phyloP scores from a whole-genome alignment of 352 stramenopile species.

The Phytophthora parvispora region DNA sequence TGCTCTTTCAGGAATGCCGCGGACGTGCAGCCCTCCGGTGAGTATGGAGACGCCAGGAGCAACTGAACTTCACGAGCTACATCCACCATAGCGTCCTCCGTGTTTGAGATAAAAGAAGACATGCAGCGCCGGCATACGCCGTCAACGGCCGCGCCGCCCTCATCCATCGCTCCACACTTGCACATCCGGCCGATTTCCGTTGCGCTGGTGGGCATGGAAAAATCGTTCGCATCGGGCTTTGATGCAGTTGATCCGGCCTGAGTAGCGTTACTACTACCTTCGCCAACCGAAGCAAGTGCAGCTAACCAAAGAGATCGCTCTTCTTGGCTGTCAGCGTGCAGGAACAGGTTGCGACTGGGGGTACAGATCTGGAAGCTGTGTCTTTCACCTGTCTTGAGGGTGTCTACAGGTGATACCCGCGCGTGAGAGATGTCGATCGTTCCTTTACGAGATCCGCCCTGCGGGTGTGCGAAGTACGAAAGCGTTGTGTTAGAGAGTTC shows the following conservation, averaged over 20 bases:
- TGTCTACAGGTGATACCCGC: constrained; percentile 72
- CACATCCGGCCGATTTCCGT: constrained; percentile 65
- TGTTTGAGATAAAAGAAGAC: constrained; percentile 86
- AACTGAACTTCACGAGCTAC: constrained; percentile 85
- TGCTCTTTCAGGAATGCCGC: constrained; percentile 81
- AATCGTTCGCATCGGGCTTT: constrained; percentile 33
- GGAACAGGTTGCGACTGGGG: constrained; percentile 61
- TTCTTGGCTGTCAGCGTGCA: constrained; percentile 90
- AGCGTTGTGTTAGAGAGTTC: constrained; percentile 77
- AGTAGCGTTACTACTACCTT: constrained; percentile 31
- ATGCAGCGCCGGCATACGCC: constrained; percentile 74
- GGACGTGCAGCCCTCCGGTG: constrained; percentile 82
- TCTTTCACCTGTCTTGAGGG: constrained; percentile 82
- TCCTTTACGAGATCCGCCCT: constrained; percentile 81
- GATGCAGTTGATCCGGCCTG: constrained; percentile 22
- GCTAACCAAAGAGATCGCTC: constrained; percentile 85
- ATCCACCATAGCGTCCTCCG: constrained; percentile 77
- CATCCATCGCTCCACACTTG: constrained; percentile 54
- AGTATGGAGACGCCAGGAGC: constrained; percentile 87
- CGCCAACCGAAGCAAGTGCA: constrained; percentile 69
- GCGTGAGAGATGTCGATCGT: constrained; percentile 70
- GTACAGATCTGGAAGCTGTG: constrained; percentile 86
- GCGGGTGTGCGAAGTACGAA: constrained; percentile 82
- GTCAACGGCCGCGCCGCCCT: constrained; percentile 41
- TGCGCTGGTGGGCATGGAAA: constrained; percentile 34